Percentiles rank a stretch among this genome's conserved stretches.
Conservation (phyloP, 768 basidiomycete genomes). For the Amanita exitialis region DNA sequence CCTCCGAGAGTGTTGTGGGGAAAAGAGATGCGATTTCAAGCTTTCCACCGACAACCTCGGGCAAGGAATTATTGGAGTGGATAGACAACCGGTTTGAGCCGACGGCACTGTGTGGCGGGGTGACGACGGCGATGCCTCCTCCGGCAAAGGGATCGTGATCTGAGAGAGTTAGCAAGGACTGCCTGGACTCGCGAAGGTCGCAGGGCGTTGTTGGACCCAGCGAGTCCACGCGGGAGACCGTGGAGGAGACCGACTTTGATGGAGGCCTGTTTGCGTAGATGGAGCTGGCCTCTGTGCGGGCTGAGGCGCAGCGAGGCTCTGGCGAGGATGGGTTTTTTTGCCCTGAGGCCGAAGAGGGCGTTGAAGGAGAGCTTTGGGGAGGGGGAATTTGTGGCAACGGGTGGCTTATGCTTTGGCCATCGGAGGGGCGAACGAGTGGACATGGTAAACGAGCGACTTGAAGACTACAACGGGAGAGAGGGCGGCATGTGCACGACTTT, state of each 20-base stretch:
- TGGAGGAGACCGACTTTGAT: slow-evolving; percentile 48
- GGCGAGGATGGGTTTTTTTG: slow-evolving; percentile 48
- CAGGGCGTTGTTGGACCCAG: slow-evolving; percentile 43
- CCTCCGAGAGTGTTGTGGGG: slow-evolving; percentile 42
- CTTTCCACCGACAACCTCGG: slow-evolving; percentile 21
- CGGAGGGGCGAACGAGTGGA: slow-evolving; percentile 26
- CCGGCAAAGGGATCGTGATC: slow-evolving; percentile 60
- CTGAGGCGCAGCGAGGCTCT: slow-evolving; percentile 41
- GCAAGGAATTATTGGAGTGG: slow-evolving; percentile 46
- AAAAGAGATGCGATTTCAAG: slow-evolving; percentile 25
- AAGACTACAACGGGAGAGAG: neutral
- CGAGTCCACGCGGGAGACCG: slow-evolving; percentile 45
- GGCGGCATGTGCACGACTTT: neutral
- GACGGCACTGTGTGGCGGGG: slow-evolving; percentile 24
- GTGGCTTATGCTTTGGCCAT: slow-evolving; percentile 30
- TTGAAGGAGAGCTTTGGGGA: slow-evolving; percentile 28
- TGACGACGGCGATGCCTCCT: slow-evolving; percentile 27
- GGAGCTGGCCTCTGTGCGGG: slow-evolving; percentile 12
- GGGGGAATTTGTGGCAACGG: slow-evolving; percentile 10
- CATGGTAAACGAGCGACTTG: slow-evolving; percentile 15
- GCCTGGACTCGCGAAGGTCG: slow-evolving; percentile 32
- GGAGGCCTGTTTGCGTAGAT: slow-evolving; percentile 26
- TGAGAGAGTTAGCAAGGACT: slow-evolving; percentile 52
- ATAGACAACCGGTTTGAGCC: slow-evolving; percentile 42
- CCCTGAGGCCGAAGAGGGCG: slow-evolving; percentile 52